These are phyloP conservation scores for Phellopilus nigrolimitatus DNA, from an alignment of 1,284 basidiomycete species.

Conservation along the genomic window DNA sequence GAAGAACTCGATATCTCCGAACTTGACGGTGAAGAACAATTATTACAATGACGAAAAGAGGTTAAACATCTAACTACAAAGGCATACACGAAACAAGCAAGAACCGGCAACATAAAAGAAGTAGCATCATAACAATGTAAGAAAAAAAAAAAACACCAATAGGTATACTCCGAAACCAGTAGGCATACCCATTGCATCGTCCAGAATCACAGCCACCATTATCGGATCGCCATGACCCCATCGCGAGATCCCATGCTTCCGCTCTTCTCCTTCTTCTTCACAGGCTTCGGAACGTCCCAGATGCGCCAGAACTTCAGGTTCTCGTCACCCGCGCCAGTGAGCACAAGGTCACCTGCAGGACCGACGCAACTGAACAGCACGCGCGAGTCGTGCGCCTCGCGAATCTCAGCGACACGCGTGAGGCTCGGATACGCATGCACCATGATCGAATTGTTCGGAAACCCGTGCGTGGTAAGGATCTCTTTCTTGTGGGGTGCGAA, in stretches of 20 bases:
- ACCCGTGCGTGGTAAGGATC: slow-evolving; percentile 90
- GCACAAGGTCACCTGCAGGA: slow-evolving; percentile 85
- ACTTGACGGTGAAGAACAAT: no score
- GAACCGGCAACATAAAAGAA: no score
- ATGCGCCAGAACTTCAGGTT: slow-evolving; percentile 91
- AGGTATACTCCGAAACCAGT: no score
- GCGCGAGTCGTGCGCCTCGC: slow-evolving; percentile 87
- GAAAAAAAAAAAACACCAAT: no score
- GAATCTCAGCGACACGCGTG: slow-evolving; percentile 80
- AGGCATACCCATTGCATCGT: no score
- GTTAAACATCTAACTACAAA: no score
- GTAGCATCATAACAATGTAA: no score
- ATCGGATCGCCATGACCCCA: slow-evolving; percentile 34
- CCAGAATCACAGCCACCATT: slow-evolving; percentile 7
- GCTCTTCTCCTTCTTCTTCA: slow-evolving; percentile 50
- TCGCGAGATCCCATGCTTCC: slow-evolving; percentile 28
- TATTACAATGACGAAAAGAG: no score
- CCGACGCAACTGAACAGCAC: slow-evolving; percentile 83
- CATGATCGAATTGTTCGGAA: slow-evolving; percentile 72
- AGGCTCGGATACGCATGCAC: slow-evolving; percentile 67
- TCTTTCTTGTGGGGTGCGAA: slow-evolving; percentile 92
- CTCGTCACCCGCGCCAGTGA: slow-evolving; percentile 89
- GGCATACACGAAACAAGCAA: no score
- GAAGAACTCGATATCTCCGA: no score
- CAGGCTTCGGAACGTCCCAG: slow-evolving; percentile 53